These are phyloP conservation scores for Oryza glaberrima DNA, from an alignment of 176 grass and related monocot species.

Conservation along the genomic window DNA sequence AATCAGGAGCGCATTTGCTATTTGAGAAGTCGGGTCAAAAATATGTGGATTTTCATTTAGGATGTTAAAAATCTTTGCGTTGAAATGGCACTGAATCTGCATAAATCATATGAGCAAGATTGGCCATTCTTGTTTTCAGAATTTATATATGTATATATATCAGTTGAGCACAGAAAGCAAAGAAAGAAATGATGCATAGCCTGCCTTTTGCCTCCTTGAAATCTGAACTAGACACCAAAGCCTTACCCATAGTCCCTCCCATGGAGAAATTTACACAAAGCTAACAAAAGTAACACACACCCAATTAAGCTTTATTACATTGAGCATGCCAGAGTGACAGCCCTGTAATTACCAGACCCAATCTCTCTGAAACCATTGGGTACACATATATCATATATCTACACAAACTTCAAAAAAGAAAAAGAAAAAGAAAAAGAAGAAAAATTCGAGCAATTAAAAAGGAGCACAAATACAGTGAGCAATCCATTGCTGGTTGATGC, in stretches of 20 bases:
- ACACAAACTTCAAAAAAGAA: not conserved
- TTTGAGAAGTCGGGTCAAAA: too few species aligned
- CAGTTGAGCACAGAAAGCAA: not conserved
- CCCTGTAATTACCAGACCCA: constrained; percentile 27
- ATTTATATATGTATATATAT: not conserved
- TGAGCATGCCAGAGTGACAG: constrained; percentile 16
- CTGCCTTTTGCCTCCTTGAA: not conserved
- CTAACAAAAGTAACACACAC: constrained; percentile 23
- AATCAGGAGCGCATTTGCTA: too few species aligned
- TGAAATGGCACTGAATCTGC: not conserved
- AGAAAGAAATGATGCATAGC: not conserved
- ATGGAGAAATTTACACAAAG: constrained; percentile 11
- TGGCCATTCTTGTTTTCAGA: not conserved
- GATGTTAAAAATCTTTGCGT: not conserved
- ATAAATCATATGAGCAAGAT: not conserved
- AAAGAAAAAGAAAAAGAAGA: not conserved
- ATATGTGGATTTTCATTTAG: too few species aligned
- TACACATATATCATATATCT: constrained; percentile 27
- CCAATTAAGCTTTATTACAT: constrained; percentile 40
- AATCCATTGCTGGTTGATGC: too few species aligned
- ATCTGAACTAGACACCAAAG: not conserved
- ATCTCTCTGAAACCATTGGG: constrained; percentile 34
- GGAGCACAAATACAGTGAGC: constrained; percentile 10
- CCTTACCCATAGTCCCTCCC: not conserved
- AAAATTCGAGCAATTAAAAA: not conserved